Evolutionary conservation across 177 flowering plant species (phyloP), one percentile per base, ranked within the genome.

Genomic region (Tripterygium wilfordii): DNA sequence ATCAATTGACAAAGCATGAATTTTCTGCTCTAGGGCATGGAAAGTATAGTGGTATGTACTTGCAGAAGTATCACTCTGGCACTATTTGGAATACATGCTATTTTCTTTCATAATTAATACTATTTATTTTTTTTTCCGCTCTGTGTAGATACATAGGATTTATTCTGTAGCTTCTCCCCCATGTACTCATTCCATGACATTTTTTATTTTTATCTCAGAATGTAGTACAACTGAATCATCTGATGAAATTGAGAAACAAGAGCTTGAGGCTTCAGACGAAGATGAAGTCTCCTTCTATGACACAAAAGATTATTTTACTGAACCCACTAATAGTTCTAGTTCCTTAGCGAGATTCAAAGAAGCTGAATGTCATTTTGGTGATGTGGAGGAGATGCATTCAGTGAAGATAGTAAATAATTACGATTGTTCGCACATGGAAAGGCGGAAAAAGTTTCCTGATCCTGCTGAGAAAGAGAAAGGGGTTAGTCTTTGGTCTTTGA

Each of bases 401-500:
- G 61, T 47, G 44, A 48, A 51, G 21, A 63, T 49, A 35, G 26
- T 17, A 31, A 29, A 14, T 42, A 42, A 53, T 19, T 45, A 48
- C 54, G 50, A 33, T 27, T 69, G 29, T 54, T 64, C 70, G 41
- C 57, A 58, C 17, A 55, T 83, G 53, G 81, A 74, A 63, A 78
- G 98, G 60, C 64, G 96, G 35, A 71, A 56, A 42, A 80, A 71
- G 69, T 78, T 92, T 55, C 96, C 98, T 17, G 81, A 71, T 54
- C 98, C 96, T 47, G 61, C 76, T 54, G 95, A 88, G 68, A 85
- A 85, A 71, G 98, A 92, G 79, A 92, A 76, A 68, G 83, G 85
- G 4, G 91, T 85, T 14, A 88, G 90, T 63, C 83, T 92, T 48
- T 92, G 98, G 98, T 80, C 96, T 49, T 76, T 91, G 80, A 91